phyloP scores from a whole-genome alignment of 306 rosid species.

The Malus orientalis region DNA sequence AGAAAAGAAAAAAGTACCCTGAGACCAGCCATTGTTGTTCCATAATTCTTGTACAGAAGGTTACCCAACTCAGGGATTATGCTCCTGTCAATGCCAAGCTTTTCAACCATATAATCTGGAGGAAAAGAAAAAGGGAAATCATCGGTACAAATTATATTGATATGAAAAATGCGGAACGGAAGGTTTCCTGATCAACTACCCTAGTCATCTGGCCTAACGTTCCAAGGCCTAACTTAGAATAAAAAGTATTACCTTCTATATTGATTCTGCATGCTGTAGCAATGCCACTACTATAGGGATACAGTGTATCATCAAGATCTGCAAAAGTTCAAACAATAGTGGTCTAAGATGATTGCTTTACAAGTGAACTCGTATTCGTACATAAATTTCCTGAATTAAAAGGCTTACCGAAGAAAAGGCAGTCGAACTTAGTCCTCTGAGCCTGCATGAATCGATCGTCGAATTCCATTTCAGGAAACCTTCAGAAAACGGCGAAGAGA shows the following conservation, averaged over 20 bases:
- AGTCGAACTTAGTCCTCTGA: constrained; percentile 70
- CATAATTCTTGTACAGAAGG: constrained; percentile 75
- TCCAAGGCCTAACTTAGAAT: background rate
- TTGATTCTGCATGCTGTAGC: constrained; percentile 58
- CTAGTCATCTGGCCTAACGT: background rate
- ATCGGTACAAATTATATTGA: background rate
- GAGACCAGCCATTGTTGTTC: constrained; percentile 97
- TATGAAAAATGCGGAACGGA: background rate
- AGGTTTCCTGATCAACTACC: too few relatives aligned
- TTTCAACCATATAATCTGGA: constrained; percentile 75
- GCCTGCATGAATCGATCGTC: constrained; percentile 45
- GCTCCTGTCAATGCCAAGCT: constrained; percentile 71
- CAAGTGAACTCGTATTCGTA: constrained; percentile 10
- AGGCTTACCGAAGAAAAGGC: constrained; percentile 79
- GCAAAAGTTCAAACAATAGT: constrained; percentile 3
- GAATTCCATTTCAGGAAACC: constrained; percentile 54
- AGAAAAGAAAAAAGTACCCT: constrained; percentile 46
- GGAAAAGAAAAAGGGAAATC: background rate
- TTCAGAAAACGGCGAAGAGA: background rate
- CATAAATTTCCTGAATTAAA: background rate
- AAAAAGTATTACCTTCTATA: constrained; percentile 54
- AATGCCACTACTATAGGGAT: constrained; percentile 71
- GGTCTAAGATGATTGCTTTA: background rate
- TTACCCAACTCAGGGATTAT: constrained; percentile 52
- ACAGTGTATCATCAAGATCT: constrained; percentile 94